Evolutionary conservation across 805 yeast genomes (phyloP), one percentile per base, ranked within the genome.

Genomic region (Candida ortonii): DNA sequence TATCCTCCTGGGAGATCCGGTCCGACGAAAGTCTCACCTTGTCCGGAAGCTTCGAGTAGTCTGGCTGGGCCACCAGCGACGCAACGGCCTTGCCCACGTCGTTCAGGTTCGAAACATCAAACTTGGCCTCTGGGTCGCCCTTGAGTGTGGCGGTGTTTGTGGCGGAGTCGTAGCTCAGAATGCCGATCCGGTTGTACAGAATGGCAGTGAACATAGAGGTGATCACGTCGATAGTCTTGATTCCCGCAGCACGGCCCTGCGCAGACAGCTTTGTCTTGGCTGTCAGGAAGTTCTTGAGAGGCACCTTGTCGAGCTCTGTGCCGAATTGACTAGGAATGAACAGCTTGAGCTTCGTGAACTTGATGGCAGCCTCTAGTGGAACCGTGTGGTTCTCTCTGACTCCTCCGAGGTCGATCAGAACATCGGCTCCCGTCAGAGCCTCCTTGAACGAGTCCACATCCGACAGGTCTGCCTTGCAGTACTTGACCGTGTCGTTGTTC

Each of bases 241-340:
- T 37, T 11, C 78, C 78, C 7, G 55, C 49, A 2, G 47, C 55
- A 45, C 78, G 64, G 13, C 71, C 64, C 10, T 50, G 57, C 2
- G 49, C 47, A 5, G 68, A 50, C 46, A 72, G 75, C 1, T 36
- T 47, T 1, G 50, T 28, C 50, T 73, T 73, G 17, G 34, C 17
- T 2, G 18, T 30, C 14, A 44, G 38, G 21, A 44, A 38, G n/a
- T 28, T 35, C 5, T 37, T 30, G 15, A 45, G 28, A 4, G 46
- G 46, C 14, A 53, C 52, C 7, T 50, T 58, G 3, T 43, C 50
- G 12, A 67, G 31, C 34, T 75, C 76, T 15, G 63, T 47, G 25
- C 85, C 87, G 46, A 72, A 79, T 47, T 77, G 83, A 2, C 80
- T 70, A 20, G 83, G 81, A 43, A 77, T 68, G 58, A 66, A 78